Evolutionary conservation across 495 filamentous ascomycete species (phyloP).

Genomic region (Hypoxylon lenormandii): DNA sequence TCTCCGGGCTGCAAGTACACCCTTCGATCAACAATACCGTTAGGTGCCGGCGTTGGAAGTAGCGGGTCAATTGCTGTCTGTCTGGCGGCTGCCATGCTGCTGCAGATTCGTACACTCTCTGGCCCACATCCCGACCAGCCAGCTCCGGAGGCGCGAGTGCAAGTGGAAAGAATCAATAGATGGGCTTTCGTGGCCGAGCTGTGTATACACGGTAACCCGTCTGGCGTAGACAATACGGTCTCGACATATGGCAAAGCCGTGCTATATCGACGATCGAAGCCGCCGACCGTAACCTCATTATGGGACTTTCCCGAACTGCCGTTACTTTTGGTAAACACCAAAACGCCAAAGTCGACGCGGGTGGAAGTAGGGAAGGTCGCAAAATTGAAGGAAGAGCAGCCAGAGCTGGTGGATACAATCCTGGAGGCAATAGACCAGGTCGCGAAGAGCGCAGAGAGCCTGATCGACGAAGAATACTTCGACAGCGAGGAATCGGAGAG

Average conservation of each 20-base stretch:
- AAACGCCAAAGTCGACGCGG: slow-evolving; percentile 81
- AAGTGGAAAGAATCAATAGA: slow-evolving; percentile 92
- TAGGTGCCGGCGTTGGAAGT: slow-evolving; percentile 89
- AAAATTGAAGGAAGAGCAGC: slow-evolving; percentile 73
- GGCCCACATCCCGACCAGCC: slow-evolving; percentile 92
- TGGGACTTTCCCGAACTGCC: slow-evolving; percentile 90
- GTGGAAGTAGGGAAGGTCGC: slow-evolving; percentile 88
- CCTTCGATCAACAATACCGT: slow-evolving; percentile 91
- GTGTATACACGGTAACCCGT: slow-evolving; percentile 96
- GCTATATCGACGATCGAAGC: slow-evolving; percentile 81
- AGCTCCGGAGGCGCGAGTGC: slow-evolving; percentile 78
- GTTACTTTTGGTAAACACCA: slow-evolving; percentile 87
- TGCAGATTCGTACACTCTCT: slow-evolving; percentile 86
- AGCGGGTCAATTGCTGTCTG: slow-evolving; percentile 94
- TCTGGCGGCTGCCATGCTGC: slow-evolving; percentile 82
- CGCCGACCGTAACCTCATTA: slow-evolving; percentile 79
- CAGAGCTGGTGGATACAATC: slow-evolving; percentile 78
- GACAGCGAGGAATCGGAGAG: slow-evolving; percentile 68
- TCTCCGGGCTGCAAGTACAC: slow-evolving; percentile 88
- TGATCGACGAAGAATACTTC: slow-evolving; percentile 75
- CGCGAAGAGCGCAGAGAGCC: slow-evolving; percentile 75
- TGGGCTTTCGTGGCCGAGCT: slow-evolving; percentile 98
- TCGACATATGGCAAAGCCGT: slow-evolving; percentile 91
- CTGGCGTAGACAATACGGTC: slow-evolving; percentile 98
- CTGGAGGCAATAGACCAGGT: slow-evolving; percentile 86